Conservation (phyloP, 768 basidiomycete species). For the Rickenella mellea region DNA sequence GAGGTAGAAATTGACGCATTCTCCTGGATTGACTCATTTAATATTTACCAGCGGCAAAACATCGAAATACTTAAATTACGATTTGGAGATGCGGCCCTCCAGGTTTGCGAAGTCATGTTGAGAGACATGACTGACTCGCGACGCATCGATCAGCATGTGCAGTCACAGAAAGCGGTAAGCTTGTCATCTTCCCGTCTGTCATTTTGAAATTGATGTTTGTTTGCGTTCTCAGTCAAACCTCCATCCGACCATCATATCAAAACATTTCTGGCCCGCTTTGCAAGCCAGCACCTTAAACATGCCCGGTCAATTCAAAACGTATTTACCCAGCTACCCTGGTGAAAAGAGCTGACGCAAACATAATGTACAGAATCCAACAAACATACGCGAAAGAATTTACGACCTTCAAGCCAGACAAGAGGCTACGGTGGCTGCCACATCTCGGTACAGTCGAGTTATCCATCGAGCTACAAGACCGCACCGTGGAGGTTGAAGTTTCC, state of each 20-base stretch:
- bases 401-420: constrained; percentile 89
- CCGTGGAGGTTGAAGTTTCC: constrained; percentile 62
- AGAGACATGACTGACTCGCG: constrained; percentile 94
- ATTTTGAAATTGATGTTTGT: not conserved
- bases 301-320: constrained; percentile 82
- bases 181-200: not conserved
- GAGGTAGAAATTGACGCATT: constrained; percentile 32
- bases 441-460: constrained; percentile 78
- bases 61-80: constrained; percentile 92
- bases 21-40: not conserved
- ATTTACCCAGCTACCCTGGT: constrained; percentile 4
- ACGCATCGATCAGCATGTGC: constrained; percentile 81
- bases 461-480: constrained; percentile 76
- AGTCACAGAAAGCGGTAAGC: constrained; percentile 58
- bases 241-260: constrained; percentile 86
- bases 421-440: constrained; percentile 80
- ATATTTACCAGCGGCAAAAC: constrained; percentile 59
- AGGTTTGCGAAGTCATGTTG: constrained; percentile 97
- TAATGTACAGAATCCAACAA: constrained; percentile 50
- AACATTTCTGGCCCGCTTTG: constrained; percentile 90
- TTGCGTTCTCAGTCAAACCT: constrained; percentile 45
- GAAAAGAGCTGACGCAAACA: not conserved
- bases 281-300: constrained; percentile 65
- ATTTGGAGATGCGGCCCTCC: constrained; percentile 87
- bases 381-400: constrained; percentile 69